These are phyloP conservation scores for Claviceps monticola DNA, from an alignment of 2,329 filamentous ascomycete genomes.

Conservation along the genomic window DNA sequence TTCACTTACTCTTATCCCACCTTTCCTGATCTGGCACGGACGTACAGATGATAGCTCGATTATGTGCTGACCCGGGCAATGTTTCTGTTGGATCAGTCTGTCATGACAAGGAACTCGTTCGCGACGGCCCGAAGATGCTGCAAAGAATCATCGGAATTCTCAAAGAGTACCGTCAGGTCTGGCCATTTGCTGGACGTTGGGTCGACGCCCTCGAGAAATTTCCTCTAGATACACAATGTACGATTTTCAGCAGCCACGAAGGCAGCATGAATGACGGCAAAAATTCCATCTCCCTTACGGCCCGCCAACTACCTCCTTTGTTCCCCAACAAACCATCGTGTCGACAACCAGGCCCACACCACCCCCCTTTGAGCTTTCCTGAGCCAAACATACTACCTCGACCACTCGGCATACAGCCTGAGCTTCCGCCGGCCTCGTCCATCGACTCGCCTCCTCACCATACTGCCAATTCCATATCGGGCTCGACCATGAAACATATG, in stretches of 20 bases:
- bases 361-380: slow-evolving; percentile 6
- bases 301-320: slow-evolving; percentile 9
- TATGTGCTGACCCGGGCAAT: background rate
- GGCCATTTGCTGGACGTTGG: slow-evolving; percentile 40
- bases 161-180: slow-evolving; percentile 33
- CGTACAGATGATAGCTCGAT: background rate
- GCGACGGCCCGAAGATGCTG: slow-evolving; percentile 32
- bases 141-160: slow-evolving; percentile 30
- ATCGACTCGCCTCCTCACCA: slow-evolving; percentile 7
- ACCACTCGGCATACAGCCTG: slow-evolving; percentile 11
- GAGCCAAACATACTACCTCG: slow-evolving; percentile 10
- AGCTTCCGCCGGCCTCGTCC: slow-evolving; percentile 7
- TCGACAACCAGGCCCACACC: background rate
- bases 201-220: slow-evolving; percentile 35
- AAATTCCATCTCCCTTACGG: slow-evolving; percentile 17
- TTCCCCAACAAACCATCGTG: background rate
- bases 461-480: background rate
- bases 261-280: slow-evolving; percentile 37
- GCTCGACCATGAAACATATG: background rate
- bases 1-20: background rate
- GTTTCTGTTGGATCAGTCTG: slow-evolving; percentile 21
- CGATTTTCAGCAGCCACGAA: slow-evolving; percentile 23
- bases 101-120: slow-evolving; percentile 24
- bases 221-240: slow-evolving; percentile 27
- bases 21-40: background rate